Base-by-base conservation (phyloP, 78 protist species). In the Kipferlia bialata region DNA sequence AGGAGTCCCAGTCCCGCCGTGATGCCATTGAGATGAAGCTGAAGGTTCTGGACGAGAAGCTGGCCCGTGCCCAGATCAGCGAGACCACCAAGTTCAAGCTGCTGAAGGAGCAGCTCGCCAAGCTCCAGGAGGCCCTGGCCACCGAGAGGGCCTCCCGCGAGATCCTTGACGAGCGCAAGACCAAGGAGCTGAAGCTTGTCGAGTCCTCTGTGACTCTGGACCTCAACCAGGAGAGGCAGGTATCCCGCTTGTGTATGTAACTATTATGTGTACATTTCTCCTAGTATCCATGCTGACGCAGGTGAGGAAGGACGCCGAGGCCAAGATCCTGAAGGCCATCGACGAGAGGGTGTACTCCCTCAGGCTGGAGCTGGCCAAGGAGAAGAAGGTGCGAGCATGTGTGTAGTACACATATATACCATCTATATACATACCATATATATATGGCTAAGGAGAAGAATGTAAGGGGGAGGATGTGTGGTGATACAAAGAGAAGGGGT, bases 151-250 rank as follows among this genome's bases (percentile, higher is more conserved):
- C 2, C 22, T 64, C 72, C 20, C 66, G 79, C 39, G 79, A 48
- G 10, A 51, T 58, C 3, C 61, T 75, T 17, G 71, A 64, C 10
- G 79, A 75, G 51, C 53, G 71, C 32, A 75, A 75, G 62, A 36
- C 66, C 28, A 75, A 75, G 58, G 79, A 75, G 33, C 62, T 75
- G n/a, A 75, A 64, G 55, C 79, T 75, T 16, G 51, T 75, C 38
- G 79, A 75, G 38, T 36, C 32, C 51, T 48, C 72, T 12, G 2
- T 75, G 45, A 38, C 13, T 16, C 32, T 75, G n/a, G 79, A 75
- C 31, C 59, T 75, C 33, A 58, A 56, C 45, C 13, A 6, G n/a
- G 79, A 75, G 59, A 64, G 59, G 61, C 71, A 66, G 62, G n/a
- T n/a, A n/a, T n/a, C n/a, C n/a, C n/a, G n/a, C n/a, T 7, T 7